These are phyloP conservation scores for Rhizophagus clarus DNA, from an alignment of 192 early-diverging fungal genomes.

Conservation along the genomic window DNA sequence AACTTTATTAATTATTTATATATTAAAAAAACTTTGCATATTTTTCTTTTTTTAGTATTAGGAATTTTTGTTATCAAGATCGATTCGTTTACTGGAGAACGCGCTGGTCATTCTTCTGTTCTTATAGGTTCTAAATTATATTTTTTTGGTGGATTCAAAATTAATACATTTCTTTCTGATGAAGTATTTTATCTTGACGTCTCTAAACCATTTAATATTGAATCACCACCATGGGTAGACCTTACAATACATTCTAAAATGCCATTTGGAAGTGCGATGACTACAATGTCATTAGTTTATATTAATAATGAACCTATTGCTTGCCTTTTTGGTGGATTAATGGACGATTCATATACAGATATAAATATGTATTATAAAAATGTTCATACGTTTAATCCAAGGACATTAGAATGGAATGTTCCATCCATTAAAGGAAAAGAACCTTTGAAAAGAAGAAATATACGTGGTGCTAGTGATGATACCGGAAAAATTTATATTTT, in stretches of 20 bases:
- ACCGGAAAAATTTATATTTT: conserved; percentile 1
- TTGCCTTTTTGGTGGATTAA: background rate
- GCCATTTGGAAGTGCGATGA: background rate
- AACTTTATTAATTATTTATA: no score
- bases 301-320: background rate
- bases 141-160: background rate
- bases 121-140: background rate
- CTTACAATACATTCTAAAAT: background rate
- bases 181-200: background rate
- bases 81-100: background rate
- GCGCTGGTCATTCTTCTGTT: background rate
- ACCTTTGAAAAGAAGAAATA: background rate
- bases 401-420: background rate
- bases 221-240: background rate
- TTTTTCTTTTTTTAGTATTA: background rate
- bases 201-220: background rate
- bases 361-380: no score
- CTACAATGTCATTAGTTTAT: background rate
- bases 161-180: background rate
- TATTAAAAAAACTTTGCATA: no score
- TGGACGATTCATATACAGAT: background rate
- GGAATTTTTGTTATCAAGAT: background rate
- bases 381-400: background rate
- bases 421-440: background rate
- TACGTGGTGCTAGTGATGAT: background rate